A percentile compares a stretch with the other conserved stretches of the same genome.
These are phyloP conservation scores for Debaryomyces sp. DNA, from an alignment of 1,139 yeast species.

Conservation along the genomic window DNA sequence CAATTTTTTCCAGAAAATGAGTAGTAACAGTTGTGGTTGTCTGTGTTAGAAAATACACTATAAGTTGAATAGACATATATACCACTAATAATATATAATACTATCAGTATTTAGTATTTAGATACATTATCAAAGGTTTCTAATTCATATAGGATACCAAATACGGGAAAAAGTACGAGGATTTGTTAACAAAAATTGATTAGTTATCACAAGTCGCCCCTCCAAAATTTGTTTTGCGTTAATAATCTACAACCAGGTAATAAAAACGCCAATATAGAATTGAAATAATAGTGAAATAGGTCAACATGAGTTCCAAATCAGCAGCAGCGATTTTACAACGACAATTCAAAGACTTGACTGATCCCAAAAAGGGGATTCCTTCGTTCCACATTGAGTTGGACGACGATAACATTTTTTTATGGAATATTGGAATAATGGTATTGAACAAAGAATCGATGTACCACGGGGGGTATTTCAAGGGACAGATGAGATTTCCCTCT, in stretches of 20 bases:
- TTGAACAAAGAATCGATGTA: conserved; percentile 86
- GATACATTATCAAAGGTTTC: not conserved
- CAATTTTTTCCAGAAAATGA: conserved; percentile 6
- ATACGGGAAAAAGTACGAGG: not conserved
- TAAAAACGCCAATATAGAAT: not conserved
- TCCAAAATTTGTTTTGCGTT: conserved; percentile 1
- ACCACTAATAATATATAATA: not conserved
- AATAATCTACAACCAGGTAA: not conserved
- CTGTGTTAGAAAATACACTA: conserved; percentile 2
- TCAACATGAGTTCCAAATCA: conserved; percentile 49
- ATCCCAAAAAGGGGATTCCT: conserved; percentile 90
- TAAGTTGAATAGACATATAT: not conserved
- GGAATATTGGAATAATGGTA: conserved; percentile 95
- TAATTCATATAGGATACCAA: not conserved
- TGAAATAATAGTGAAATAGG: not conserved
- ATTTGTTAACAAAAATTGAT: not conserved
- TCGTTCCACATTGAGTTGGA: conserved; percentile 86
- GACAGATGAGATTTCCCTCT: conserved; percentile 89
- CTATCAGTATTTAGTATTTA: not conserved
- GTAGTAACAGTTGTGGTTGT: conserved; percentile 6
- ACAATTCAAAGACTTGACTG: conserved; percentile 91
- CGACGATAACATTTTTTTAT: conserved; percentile 86
- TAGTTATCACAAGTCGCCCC: conserved; percentile 2
- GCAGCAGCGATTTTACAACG: conserved; percentile 86
- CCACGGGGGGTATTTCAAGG: conserved; percentile 95